Percentiles rank a stretch among this genome's conserved stretches.
These are phyloP conservation scores for Alternaria burnsii DNA, from an alignment of 2,329 filamentous ascomycete species.

Conservation along the genomic window DNA sequence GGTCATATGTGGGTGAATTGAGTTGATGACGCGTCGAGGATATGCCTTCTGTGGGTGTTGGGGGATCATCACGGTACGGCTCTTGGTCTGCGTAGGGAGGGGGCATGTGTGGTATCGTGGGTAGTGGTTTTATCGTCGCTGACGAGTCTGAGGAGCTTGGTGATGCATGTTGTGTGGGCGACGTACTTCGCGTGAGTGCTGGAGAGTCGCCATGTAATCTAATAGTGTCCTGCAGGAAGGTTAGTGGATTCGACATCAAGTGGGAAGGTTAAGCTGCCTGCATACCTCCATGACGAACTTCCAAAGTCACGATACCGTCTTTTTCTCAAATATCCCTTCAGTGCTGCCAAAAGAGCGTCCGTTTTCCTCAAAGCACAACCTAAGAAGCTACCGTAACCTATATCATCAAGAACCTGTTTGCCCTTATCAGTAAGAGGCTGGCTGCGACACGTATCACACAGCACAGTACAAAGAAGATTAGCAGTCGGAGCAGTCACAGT, in stretches of 20 bases:
- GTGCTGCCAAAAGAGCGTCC: conserved; percentile 1
- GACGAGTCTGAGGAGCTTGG: conserved; percentile 4
- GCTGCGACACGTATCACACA: conserved; percentile 10
- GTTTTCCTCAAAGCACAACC: neutral
- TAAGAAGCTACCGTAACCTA: neutral
- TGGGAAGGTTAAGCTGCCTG: neutral
- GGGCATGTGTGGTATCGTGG: conserved; percentile 1
- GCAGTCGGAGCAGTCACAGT: conserved; percentile 8
- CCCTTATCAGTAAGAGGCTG: conserved; percentile 5
- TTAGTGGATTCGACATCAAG: neutral
- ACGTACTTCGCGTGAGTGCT: neutral
- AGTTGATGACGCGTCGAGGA: neutral
- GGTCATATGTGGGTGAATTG: neutral
- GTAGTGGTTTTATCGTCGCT: conserved; percentile 10
- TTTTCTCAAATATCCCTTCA: neutral
- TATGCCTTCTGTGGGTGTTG: neutral
- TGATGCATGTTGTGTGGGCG: neutral
- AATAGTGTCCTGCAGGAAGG: conserved; percentile 7
- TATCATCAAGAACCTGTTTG: neutral
- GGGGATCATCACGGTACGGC: conserved; percentile 19
- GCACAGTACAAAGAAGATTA: conserved; percentile 9
- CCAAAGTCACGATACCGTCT: neutral
- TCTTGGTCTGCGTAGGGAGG: conserved; percentile 8
- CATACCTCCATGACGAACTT: conserved; percentile 14
- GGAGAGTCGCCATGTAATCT: conserved; percentile 1